phyloP scores from a whole-genome alignment of 2,329 filamentous ascomycete genomes.

The Xylariaceae sp. region DNA sequence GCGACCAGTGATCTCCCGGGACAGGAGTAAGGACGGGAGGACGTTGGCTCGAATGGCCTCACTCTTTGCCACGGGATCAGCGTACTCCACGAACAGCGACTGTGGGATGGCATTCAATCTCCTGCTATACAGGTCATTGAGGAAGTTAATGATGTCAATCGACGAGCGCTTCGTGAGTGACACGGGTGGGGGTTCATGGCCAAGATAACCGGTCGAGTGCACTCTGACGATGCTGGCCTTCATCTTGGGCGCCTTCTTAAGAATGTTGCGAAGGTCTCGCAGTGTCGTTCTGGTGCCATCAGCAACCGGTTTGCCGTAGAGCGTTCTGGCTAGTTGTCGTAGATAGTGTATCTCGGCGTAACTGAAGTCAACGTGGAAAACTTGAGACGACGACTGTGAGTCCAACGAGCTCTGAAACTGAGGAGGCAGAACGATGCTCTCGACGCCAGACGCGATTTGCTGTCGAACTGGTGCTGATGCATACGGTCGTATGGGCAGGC shows the following conservation, averaged over 20 bases:
- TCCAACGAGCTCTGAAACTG: slow-evolving; percentile 5
- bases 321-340: slow-evolving; percentile 22
- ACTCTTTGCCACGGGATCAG: slow-evolving; percentile 28
- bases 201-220: slow-evolving; percentile 21
- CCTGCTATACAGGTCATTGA: slow-evolving; percentile 34
- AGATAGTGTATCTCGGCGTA: slow-evolving; percentile 27
- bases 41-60: slow-evolving; percentile 29
- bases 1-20: slow-evolving; percentile 46
- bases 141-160: slow-evolving; percentile 35
- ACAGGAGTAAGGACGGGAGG: slow-evolving; percentile 41
- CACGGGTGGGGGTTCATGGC: slow-evolving; percentile 19
- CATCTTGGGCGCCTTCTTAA: slow-evolving; percentile 25
- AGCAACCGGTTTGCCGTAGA: slow-evolving; percentile 20
- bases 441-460: slow-evolving; percentile 17
- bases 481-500: slow-evolving; percentile 26
- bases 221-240: slow-evolving; percentile 16
- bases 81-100: slow-evolving; percentile 31
- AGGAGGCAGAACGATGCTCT: slow-evolving; percentile 10
- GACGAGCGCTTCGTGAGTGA: slow-evolving; percentile 26
- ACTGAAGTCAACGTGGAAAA: slow-evolving; percentile 31
- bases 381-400: slow-evolving; percentile 3
- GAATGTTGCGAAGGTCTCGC: slow-evolving; percentile 28
- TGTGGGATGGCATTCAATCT: slow-evolving; percentile 20
- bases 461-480: slow-evolving; percentile 18
- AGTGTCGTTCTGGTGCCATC: slow-evolving; percentile 13